Base-by-base conservation (phyloP, 1,284 basidiomycete genomes). In the Ceraceosorus guamensis region DNA sequence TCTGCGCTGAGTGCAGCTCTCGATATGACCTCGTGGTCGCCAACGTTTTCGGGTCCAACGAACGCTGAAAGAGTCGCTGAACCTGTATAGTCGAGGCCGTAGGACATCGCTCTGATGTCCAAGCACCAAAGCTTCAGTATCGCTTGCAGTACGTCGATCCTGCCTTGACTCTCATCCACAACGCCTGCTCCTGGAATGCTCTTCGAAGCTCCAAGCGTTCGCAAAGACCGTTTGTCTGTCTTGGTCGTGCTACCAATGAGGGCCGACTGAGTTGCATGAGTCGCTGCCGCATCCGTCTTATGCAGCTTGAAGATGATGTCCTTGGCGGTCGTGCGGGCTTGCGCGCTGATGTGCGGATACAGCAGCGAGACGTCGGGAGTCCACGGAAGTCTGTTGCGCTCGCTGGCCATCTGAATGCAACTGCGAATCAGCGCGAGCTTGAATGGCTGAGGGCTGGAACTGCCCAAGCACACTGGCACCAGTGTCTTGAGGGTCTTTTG, bases 371-470 rank as follows among this genome's bases (percentile, higher is more conserved):
- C 63, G 24, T 66, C 57, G 0, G 67, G 65, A 32, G 57, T 52
- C 69, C 67, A 71, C 4, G 67, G 66, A 0, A 71, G 45, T 8
- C 60, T 57, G 16, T 59, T 50, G 16, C 48, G 48, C 39, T 70
- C 70, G 53, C 63, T 63, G 30, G 66, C 61, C 7, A 73, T 51
- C 35, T 64, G 61, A 32, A 71, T 56, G 44, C 63, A 65, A 0
- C 66, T 65, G 48, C 65, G 65, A 50, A 70, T 63, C 31, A 73
- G 59, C 18, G 58, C 67, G 10, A 67, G 62, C 45, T 68, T 67
- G 60, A 68, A 70, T 41, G 63, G 54, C 10, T 61, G 53, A 0
- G 70, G 66, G 47, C 62, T 67, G 11, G 56, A 54, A 3, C 66
- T 62, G 24, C 61, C 49, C 57, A 66, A 60, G 55, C 67, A 73